These are phyloP conservation scores for Pseudozyma sp. DNA, from an alignment of 1,284 basidiomycete species.

Conservation along the genomic window DNA sequence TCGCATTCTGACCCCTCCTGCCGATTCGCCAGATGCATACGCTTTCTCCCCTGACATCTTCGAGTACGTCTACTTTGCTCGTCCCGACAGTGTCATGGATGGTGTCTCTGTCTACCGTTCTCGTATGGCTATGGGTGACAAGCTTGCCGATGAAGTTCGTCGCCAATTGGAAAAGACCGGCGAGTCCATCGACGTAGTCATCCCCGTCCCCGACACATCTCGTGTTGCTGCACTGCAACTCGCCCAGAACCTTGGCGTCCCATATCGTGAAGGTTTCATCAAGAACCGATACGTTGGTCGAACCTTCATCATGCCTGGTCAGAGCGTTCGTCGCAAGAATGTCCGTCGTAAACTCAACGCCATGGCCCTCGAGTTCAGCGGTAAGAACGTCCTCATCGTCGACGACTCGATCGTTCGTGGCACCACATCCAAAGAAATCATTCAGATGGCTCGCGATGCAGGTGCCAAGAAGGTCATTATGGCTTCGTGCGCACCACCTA, in stretches of 20 bases:
- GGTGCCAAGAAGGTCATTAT: constrained; percentile 97
- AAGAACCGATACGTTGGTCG: constrained; percentile 99
- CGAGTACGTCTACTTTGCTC: constrained; percentile 98
- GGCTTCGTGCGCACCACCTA: constrained; percentile 96
- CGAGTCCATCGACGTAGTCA: constrained; percentile 78
- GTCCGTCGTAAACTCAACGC: constrained; percentile 96
- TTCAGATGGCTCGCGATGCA: constrained; percentile 99
- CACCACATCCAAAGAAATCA: constrained; percentile 97
- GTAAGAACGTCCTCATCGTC: constrained; percentile 93
- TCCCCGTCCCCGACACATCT: constrained; percentile 97
- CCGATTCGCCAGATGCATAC: constrained; percentile 43
- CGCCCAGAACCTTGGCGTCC: constrained; percentile 88
- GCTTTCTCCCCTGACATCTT: constrained; percentile 87
- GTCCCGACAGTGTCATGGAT: constrained; percentile 96
- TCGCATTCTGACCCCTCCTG: constrained; percentile 55
- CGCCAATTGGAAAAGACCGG: constrained; percentile 77
- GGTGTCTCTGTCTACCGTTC: constrained; percentile 96
- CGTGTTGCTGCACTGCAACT: constrained; percentile 95
- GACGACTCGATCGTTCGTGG: constrained; percentile 99
- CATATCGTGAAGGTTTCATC: constrained; percentile 98
- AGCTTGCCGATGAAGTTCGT: constrained; percentile 87
- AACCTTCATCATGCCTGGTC: constrained; percentile 99
- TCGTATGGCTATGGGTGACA: constrained; percentile 99
- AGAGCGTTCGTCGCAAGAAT: constrained; percentile 84
- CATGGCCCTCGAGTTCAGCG: constrained; percentile 97